A percentile compares a stretch with the other conserved stretches of the same genome.
Evolutionary conservation across 257 asterid genomes (phyloP).

Genomic region (Penstemon barbatus): DNA sequence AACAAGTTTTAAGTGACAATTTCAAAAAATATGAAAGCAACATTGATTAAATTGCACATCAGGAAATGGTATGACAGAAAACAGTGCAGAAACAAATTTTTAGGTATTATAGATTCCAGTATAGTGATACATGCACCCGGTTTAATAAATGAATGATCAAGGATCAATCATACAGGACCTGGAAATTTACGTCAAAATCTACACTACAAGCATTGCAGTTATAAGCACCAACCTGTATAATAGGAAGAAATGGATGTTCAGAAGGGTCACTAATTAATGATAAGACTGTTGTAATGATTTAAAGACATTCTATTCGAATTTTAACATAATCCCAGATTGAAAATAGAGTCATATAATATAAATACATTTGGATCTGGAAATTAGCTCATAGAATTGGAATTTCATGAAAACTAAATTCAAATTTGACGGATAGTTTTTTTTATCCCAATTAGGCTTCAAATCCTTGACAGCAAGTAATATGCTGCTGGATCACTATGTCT

Average conservation of each 20-base stretch:
- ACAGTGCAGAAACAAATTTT: neutral
- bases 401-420: too few species aligned
- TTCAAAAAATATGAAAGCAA: neutral
- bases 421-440: too few species aligned
- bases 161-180: neutral
- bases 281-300: neutral
- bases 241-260: neutral
- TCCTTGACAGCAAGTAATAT: too few species aligned
- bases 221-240: neutral
- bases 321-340: too few species aligned
- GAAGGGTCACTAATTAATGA: too few species aligned
- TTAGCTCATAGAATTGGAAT: too few species aligned
- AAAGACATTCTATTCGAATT: neutral
- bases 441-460: too few species aligned
- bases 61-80: neutral
- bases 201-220: neutral
- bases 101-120: neutral
- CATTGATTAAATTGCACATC: neutral
- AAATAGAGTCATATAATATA: too few species aligned
- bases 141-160: neutral
- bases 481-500: too few species aligned
- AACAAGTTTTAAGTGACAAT: neutral
- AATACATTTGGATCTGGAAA: too few species aligned
- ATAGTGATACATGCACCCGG: too few species aligned
- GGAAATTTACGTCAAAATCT: neutral